Evolutionary conservation across 2,329 filamentous ascomycete species (phyloP).

Genomic region (Tolypocladium tundrense): DNA sequence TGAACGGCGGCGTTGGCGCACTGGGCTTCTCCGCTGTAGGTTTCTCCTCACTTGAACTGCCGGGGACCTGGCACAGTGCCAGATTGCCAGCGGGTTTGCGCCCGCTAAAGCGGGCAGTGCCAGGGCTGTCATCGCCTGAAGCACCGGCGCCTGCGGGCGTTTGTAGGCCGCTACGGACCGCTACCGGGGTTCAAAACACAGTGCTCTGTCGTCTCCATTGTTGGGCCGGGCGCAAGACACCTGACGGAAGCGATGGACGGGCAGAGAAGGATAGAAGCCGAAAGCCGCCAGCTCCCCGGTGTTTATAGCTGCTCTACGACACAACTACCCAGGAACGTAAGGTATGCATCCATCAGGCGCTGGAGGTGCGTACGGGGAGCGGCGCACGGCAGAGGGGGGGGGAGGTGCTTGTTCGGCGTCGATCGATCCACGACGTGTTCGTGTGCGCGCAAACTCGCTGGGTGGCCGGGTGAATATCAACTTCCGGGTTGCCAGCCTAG

Average conservation of each 20-base stretch:
- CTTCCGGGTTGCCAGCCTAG: neutral
- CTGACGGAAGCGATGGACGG: neutral
- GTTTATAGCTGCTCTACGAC: neutral
- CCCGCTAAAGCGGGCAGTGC: neutral
- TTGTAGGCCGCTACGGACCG: neutral
- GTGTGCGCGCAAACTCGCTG: neutral
- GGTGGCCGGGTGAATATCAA: neutral
- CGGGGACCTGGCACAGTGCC: neutral
- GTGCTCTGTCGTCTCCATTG: neutral
- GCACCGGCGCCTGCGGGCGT: neutral
- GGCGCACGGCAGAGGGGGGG: neutral
- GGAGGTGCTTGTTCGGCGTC: neutral
- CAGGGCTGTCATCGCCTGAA: neutral
- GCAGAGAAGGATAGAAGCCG: neutral
- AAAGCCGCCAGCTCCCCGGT: neutral
- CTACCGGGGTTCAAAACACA: neutral
- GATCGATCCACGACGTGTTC: neutral
- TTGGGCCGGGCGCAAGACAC: neutral
- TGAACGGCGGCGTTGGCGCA: slow-evolving; percentile 1
- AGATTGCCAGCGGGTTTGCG: neutral
- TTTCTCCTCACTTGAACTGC: neutral
- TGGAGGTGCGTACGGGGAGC: neutral
- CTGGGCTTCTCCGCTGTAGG: neutral
- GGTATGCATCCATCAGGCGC: neutral
- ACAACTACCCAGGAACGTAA: neutral